These are phyloP conservation scores for Hymenoscyphus fraxineus DNA, from an alignment of 2,329 filamentous ascomycete genomes.

Conservation along the genomic window DNA sequence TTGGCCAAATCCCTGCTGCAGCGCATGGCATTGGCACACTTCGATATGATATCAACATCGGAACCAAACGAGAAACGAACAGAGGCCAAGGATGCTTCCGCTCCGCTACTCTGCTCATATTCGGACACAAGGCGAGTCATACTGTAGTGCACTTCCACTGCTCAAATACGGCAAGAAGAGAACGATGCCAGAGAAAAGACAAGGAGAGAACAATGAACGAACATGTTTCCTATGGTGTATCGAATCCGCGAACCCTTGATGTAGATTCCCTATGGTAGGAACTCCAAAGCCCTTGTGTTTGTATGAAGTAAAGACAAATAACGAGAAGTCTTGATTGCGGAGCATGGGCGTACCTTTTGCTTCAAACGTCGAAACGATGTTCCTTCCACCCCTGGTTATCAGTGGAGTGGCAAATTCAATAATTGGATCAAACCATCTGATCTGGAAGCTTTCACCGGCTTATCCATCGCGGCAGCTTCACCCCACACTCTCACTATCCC, in stretches of 20 bases:
- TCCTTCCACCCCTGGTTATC: background rate
- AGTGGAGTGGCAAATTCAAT: conserved; percentile 6
- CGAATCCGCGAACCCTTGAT: background rate
- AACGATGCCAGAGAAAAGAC: background rate
- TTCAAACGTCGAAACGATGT: conserved; percentile 1
- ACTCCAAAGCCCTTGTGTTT: background rate
- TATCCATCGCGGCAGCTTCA: conserved; percentile 7
- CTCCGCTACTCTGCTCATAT: conserved; percentile 17
- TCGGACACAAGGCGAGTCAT: conserved; percentile 23
- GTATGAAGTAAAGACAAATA: background rate
- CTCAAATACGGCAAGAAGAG: background rate
- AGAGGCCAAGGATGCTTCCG: conserved; percentile 16
- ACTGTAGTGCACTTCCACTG: conserved; percentile 7
- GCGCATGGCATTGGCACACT: conserved; percentile 7
- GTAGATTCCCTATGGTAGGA: background rate
- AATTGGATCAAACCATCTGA: conserved; percentile 5
- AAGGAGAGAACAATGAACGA: background rate
- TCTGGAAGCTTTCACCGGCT: conserved; percentile 5
- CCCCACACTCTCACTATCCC: conserved; percentile 1
- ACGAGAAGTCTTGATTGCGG: conserved; percentile 3
- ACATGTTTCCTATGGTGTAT: background rate
- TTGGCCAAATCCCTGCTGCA: conserved; percentile 5
- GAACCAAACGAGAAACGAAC: conserved; percentile 13
- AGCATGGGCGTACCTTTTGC: background rate
- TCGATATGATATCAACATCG: conserved; percentile 20